Conservation (phyloP, 768 basidiomycete genomes). For the Exsudoporus frostii region DNA sequence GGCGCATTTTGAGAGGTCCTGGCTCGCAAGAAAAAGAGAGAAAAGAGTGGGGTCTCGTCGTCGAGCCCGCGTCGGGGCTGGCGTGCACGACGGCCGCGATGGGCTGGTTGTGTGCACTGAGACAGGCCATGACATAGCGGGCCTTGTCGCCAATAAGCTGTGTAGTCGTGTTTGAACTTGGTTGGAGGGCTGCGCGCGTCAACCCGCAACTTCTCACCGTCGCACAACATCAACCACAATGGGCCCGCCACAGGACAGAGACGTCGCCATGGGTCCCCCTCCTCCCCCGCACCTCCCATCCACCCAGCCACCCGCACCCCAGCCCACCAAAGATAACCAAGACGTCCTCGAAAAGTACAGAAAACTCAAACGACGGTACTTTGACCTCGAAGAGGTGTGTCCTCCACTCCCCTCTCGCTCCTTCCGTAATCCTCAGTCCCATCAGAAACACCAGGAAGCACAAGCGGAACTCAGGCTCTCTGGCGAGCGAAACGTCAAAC, state of each 20-base stretch:
- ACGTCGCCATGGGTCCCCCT: constrained; percentile 51
- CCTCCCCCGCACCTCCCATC: constrained; percentile 35
- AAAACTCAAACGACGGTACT: constrained; percentile 61
- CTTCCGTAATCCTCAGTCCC: neutral
- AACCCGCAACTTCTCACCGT: constrained; percentile 22
- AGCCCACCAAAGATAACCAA: constrained; percentile 36
- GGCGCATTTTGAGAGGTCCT: constrained; percentile 1
- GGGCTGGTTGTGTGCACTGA: neutral
- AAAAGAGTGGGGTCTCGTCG: neutral
- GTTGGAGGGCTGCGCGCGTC: constrained; percentile 28
- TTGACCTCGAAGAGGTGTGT: constrained; percentile 69
- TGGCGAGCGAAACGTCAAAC: constrained; percentile 59
- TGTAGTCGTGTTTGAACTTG: constrained; percentile 36
- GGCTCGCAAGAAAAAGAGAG: no score
- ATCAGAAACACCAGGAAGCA: constrained; percentile 59
- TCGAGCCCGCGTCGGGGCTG: no score
- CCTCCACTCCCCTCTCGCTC: neutral
- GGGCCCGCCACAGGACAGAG: constrained; percentile 44
- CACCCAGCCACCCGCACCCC: constrained; percentile 26
- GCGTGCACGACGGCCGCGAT: no score
- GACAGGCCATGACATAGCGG: constrained; percentile 7
- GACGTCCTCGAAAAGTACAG: constrained; percentile 61
- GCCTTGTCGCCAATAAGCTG: constrained; percentile 15
- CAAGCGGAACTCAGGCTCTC: constrained; percentile 55
- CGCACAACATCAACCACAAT: constrained; percentile 30